phyloP scores from a whole-genome alignment of 2,329 filamentous ascomycete species.

The Hysterium pulicare region DNA sequence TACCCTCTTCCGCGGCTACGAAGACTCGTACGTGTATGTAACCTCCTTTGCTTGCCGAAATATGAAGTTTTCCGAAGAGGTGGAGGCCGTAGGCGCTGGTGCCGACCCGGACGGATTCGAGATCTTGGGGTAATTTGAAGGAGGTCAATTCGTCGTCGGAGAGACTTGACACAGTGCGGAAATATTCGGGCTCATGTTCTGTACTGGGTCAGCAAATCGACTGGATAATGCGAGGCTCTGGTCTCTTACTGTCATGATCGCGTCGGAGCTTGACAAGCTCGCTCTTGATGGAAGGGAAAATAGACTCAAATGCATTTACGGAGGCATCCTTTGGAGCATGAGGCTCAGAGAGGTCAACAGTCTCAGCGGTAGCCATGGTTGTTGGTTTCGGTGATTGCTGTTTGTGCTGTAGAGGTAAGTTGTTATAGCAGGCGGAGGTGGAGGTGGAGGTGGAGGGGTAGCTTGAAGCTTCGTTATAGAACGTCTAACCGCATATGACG shows the following conservation, averaged over 20 bases:
- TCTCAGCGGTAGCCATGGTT: conserved; percentile 37
- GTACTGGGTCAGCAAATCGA: not conserved
- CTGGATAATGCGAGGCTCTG: not conserved
- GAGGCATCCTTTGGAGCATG: conserved; percentile 35
- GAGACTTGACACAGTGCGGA: conserved; percentile 36
- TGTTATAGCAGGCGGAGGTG: no score
- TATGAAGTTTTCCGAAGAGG: conserved; percentile 27
- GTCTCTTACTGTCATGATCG: conserved; percentile 29
- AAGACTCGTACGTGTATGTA: conserved; percentile 34
- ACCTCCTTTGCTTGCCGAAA: conserved; percentile 20
- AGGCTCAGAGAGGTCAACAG: conserved; percentile 27
- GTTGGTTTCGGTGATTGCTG: not conserved
- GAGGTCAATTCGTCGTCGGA: conserved; percentile 35
- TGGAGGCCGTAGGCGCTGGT: conserved; percentile 31
- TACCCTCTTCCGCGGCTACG: conserved; percentile 29
- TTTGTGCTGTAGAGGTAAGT: no score
- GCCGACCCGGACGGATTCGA: conserved; percentile 27
- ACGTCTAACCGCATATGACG: no score
- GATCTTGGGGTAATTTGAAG: conserved; percentile 20
- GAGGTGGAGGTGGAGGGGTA: no score
- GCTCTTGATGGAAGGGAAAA: conserved; percentile 29
- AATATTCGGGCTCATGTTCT: conserved; percentile 39
- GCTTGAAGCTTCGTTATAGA: no score
- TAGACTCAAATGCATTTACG: conserved; percentile 28
- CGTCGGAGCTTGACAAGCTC: conserved; percentile 33